Base-by-base conservation (phyloP, 1,284 basidiomycete species). In the Mycena citricolor region DNA sequence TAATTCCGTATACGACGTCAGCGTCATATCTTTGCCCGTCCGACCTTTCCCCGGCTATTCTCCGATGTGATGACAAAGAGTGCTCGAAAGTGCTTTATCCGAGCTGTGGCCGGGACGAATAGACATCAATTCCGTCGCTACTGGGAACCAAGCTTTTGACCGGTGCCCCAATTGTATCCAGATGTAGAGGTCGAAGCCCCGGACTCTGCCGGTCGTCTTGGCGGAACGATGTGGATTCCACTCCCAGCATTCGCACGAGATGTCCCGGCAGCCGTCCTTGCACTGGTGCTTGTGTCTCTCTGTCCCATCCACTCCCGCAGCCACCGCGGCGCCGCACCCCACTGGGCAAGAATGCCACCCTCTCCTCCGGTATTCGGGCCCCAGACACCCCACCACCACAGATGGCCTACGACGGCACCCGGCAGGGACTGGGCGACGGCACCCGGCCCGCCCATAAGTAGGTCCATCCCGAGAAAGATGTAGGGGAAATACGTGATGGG, bases 401-500 rank as follows among this genome's bases (percentile, higher is more conserved):
- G 62, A 58, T 93, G 88, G 0, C 87, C 90, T 1, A 83, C 74
- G 29, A 90, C 69, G 16, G 86, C 73, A 2, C 90, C 91, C 0
- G 84, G 83, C 22, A 87, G 61, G 36, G 76, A 68, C 41, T 69
- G 60, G 2, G 81, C 76, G 3, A 81, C 86, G 4, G 73, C 74
- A 0, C 44, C 28, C 0, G 79, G 79, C 3, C 90, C 90, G 10
- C 67, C 80, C 49, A 73, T 73, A 54, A 92, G 60, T 29, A 87
- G 60, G 62, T 93, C 90, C 56, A 94, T 64, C 26, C 57, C 77
- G 40, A 94, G 74, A 56, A 93, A 74, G 30, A 79, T 73, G 58
- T 83, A 90, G 1, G 92, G 89, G 51, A 88, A 77, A 62, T 86
- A 94, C 47, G 69, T 65, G 47, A 87, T 64, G 1, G 86, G 87